Evolutionary conservation across 768 basidiomycete species (phyloP).

Genomic region (Gyrodon lividus): DNA sequence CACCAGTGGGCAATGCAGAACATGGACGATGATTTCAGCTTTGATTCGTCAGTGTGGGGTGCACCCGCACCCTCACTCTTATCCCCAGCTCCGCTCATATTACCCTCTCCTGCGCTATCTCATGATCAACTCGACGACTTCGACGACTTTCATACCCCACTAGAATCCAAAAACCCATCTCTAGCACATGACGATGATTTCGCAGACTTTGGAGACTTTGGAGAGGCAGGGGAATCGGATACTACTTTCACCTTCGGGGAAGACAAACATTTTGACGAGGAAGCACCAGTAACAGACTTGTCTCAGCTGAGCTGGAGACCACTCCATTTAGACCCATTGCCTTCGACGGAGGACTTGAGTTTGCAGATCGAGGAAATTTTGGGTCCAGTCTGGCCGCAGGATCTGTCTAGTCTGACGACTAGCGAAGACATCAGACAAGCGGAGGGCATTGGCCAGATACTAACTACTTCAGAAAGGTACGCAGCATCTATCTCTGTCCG

Average conservation of each 20-base stretch:
- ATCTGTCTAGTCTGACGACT: slow-evolving; percentile 53
- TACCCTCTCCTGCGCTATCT: slow-evolving; percentile 27
- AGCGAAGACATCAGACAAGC: slow-evolving; percentile 76
- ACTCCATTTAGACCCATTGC: slow-evolving; percentile 62
- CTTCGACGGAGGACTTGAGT: slow-evolving; percentile 54
- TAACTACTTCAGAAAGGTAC: slow-evolving; percentile 76
- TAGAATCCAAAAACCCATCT: slow-evolving; percentile 42
- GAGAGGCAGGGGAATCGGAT: slow-evolving; percentile 50
- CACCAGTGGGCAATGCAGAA: slow-evolving; percentile 15
- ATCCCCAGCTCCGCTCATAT: slow-evolving; percentile 22
- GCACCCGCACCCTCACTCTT: slow-evolving; percentile 38
- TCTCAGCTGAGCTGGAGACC: slow-evolving; percentile 56
- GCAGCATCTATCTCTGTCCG: slow-evolving; percentile 10
- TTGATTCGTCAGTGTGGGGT: slow-evolving; percentile 76
- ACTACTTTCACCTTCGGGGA: slow-evolving; percentile 39
- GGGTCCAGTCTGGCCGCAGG: slow-evolving; percentile 60
- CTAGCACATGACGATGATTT: slow-evolving; percentile 66
- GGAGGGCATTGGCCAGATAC: slow-evolving; percentile 77
- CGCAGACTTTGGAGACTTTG: slow-evolving; percentile 87
- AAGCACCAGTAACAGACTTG: slow-evolving; percentile 34
- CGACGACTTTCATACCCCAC: slow-evolving; percentile 48
- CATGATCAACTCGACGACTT: slow-evolving; percentile 53
- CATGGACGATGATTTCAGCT: slow-evolving; percentile 74
- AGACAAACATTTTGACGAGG: slow-evolving; percentile 20
- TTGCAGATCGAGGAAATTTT: slow-evolving; percentile 66